phyloP scores from a whole-genome alignment of 345 rosid species.

The Rhodomyrtus tomentosa region DNA sequence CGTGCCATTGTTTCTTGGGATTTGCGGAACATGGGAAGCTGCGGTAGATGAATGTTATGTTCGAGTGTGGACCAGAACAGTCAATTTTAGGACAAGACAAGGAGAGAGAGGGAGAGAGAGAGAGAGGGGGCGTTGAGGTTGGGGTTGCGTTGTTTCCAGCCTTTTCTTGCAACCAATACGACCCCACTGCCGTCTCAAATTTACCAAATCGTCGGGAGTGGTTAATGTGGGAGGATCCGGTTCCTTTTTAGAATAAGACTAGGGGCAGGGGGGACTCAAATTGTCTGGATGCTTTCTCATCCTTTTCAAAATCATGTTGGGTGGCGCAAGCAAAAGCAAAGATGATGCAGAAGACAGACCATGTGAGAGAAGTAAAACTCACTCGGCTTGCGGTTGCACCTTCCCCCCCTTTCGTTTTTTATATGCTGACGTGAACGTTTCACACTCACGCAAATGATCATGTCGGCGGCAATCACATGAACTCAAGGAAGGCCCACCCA shows the following conservation, averaged over 20 bases:
- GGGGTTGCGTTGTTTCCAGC: not conserved
- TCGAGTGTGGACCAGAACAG: not conserved
- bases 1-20: slow-evolving; percentile 5
- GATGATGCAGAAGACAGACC: not conserved
- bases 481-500: not conserved
- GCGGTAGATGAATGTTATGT: not conserved
- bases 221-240: not conserved
- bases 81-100: not conserved
- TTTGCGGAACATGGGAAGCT: not conserved
- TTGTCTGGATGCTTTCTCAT: not conserved
- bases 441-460: not conserved
- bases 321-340: not conserved
- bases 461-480: not conserved
- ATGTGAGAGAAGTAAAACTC: not conserved
- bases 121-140: not conserved
- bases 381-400: not conserved
- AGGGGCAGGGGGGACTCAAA: not conserved
- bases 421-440: not conserved
- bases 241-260: not conserved
- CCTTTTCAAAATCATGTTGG: not conserved
- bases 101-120: not conserved
- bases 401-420: not conserved
- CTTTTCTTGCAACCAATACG: not conserved
- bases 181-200: not conserved
- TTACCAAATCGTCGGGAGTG: not conserved